Conservation (phyloP, 768 basidiomycete species). For the Pluteus cervinus region DNA sequence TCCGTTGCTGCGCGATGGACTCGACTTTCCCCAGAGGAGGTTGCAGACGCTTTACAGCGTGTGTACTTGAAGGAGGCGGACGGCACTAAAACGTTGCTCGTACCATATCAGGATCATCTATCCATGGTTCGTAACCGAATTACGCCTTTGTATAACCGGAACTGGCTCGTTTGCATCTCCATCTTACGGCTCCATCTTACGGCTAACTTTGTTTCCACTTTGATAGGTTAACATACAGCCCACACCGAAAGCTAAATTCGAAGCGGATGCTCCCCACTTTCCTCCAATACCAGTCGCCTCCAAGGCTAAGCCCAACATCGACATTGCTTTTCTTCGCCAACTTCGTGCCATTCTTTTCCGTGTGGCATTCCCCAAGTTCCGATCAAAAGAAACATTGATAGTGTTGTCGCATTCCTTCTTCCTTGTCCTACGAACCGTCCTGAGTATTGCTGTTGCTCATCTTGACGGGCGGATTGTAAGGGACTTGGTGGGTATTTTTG, state of each 20-base stretch:
- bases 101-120: constrained; percentile 58
- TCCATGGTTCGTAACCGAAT: constrained; percentile 57
- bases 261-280: constrained; percentile 51
- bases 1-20: constrained; percentile 18
- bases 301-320: constrained; percentile 57
- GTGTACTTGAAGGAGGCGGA: constrained; percentile 55
- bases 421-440: constrained; percentile 77
- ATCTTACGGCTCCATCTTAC: neutral
- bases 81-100: constrained; percentile 58
- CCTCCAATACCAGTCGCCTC: constrained; percentile 42
- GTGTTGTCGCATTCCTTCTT: constrained; percentile 78
- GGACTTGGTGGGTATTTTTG: constrained; percentile 53
- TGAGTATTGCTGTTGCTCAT: constrained; percentile 83
- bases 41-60: constrained; percentile 46
- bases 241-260: constrained; percentile 43
- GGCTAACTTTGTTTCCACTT: neutral
- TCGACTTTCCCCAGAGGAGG: constrained; percentile 31
- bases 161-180: neutral
- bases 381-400: constrained; percentile 66
- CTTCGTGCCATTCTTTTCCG: constrained; percentile 67
- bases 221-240: constrained; percentile 39
- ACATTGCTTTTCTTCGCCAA: constrained; percentile 64
- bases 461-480: constrained; percentile 88
- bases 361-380: constrained; percentile 60
- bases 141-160: constrained; percentile 1